Conservation (phyloP, 2,329 filamentous ascomycete genomes). For the Arthroderma sp. region DNA sequence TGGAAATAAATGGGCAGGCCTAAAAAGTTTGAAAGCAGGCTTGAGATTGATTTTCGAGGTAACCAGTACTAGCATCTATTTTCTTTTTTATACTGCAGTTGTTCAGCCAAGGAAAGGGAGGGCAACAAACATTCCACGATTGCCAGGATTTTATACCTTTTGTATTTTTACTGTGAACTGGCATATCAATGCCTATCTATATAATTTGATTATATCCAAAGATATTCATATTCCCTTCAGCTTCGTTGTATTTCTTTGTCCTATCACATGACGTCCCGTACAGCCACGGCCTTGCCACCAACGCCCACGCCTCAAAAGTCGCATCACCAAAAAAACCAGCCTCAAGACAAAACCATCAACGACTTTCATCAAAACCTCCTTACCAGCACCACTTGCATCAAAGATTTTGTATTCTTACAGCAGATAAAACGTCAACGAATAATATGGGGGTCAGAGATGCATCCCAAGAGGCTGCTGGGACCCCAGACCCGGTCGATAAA, state of each 20-base stretch:
- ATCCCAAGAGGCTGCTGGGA: conserved; percentile 40
- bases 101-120: background rate
- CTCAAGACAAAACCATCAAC: conserved; percentile 2
- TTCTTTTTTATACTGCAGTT: background rate
- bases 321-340: conserved; percentile 7
- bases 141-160: no score
- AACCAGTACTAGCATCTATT: background rate
- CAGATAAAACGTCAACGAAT: conserved; percentile 4
- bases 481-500: conserved; percentile 53
- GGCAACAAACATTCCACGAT: conserved; percentile 5
- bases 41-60: background rate
- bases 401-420: background rate
- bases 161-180: no score
- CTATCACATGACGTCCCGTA: no score
- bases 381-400: conserved; percentile 14
- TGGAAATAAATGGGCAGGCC: conserved; percentile 32
- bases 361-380: conserved; percentile 13
- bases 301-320: background rate
- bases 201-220: no score
- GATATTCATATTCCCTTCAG: no score
- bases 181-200: no score
- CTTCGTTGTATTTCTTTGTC: no score
- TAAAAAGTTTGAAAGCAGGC: conserved; percentile 18
- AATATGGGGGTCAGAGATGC: conserved; percentile 45
- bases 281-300: no score